Evolutionary conservation across 768 basidiomycete species (phyloP).

Genomic region (Boletus sensibilis): DNA sequence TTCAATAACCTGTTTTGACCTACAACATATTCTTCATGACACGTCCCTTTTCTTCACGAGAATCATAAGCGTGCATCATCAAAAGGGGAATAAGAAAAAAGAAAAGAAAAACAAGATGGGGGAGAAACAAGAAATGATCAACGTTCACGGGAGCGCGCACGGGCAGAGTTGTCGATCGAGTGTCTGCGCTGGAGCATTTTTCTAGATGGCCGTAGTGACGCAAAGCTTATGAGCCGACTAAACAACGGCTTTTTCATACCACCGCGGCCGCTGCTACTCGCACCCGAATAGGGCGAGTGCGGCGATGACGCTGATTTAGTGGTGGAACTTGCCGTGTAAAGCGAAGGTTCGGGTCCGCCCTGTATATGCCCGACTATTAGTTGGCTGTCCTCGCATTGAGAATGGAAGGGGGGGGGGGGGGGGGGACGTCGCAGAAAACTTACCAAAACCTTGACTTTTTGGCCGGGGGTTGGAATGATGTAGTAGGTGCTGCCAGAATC

Average conservation of each 20-base stretch:
- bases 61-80: conserved; percentile 6
- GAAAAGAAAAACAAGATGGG: neutral
- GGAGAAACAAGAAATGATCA: conserved; percentile 5
- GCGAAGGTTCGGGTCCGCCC: conserved; percentile 47
- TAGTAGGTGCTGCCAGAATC: conserved; percentile 74
- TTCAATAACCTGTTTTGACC: neutral
- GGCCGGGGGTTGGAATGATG: conserved; percentile 66
- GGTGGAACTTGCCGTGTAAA: conserved; percentile 58
- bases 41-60: neutral
- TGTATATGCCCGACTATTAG: conserved; percentile 34
- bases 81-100: neutral
- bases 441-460: conserved; percentile 74
- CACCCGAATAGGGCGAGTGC: conserved; percentile 33
- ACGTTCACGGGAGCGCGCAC: conserved; percentile 23
- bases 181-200: conserved; percentile 49
- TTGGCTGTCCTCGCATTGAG: conserved; percentile 14
- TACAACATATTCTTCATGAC: conserved; percentile 8
- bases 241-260: conserved; percentile 58
- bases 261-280: conserved; percentile 21
- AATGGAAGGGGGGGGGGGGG: neutral
- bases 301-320: conserved; percentile 57
- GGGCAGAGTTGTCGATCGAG: conserved; percentile 40
- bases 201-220: conserved; percentile 41
- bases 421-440: conserved; percentile 32
- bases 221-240: conserved; percentile 56